Base-by-base conservation (phyloP, 2,329 filamentous ascomycete genomes). In the Chlorencoelia australis region DNA sequence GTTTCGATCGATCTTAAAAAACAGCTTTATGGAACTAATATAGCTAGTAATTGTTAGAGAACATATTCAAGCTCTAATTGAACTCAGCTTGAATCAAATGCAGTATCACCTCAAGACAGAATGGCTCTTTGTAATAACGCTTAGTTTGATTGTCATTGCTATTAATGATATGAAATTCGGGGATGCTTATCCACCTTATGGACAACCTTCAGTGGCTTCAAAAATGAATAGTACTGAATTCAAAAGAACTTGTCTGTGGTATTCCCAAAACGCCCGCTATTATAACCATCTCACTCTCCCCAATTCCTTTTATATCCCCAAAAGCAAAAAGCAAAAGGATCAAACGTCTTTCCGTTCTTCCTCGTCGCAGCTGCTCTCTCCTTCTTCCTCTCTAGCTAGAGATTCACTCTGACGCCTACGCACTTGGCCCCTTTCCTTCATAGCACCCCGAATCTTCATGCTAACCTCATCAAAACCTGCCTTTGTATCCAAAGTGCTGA, bases 391-490 rank as follows among this genome's bases (percentile, higher is more conserved):
- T 13, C 63, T 63, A 19, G 58, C 59, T 43, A 35, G 57, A 45
- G 37, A 56, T 50, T 44, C 50, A 48, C 37, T 61, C 56, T 50
- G 64, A 48, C 57, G 60, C 53, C 53, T 57, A 52, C 55, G 49
- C 67, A 75, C 65, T 66, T 71, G 47, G 69, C 80, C 79, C n/a
- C 83, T 64, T 58, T 87, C 79, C 49, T 71, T 67, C 83, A 96
- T 94, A 4, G 86, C 86, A 48, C 79, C 82, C 36, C 83, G 72
- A 48, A 96, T 87, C 64, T 82, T 86, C 59, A 75, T 74, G 54
- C 75, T 87, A 2, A 94, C 85, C 59, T 93, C 81, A 37, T 89
- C 81, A 43, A 94, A 75, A 2, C 81, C 77, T 32, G 75, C 81
- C 31, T 77, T 73, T 2, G 73, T 73, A 50, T 85, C 71, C 36